phyloP scores from a whole-genome alignment of 257 asterid species.

The Craterostigma plantagineum region DNA sequence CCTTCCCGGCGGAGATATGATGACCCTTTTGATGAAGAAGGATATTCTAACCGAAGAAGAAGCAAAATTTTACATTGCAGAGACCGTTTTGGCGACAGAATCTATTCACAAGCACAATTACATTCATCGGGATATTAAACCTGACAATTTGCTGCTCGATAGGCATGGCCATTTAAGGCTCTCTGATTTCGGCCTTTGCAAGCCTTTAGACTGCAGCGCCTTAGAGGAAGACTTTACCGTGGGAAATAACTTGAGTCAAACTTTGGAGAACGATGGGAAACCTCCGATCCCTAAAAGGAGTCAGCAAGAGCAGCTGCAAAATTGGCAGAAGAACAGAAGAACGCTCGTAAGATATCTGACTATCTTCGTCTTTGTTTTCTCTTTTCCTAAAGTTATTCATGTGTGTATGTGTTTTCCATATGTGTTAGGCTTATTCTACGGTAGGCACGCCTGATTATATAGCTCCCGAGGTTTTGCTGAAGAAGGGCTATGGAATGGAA shows the following conservation, averaged over 20 bases:
- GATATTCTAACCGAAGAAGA: slow-evolving; percentile 29
- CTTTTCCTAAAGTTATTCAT: background rate
- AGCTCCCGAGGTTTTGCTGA: slow-evolving; percentile 14
- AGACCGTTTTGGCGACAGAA: slow-evolving; percentile 34
- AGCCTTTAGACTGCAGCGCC: slow-evolving; percentile 34
- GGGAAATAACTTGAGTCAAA: slow-evolving; percentile 15
- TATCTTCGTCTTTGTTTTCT: too few relatives aligned
- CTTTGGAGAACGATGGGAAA: slow-evolving; percentile 12
- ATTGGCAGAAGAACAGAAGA: slow-evolving; percentile 25
- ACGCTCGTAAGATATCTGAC: slow-evolving; percentile 13
- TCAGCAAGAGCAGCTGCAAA: slow-evolving; percentile 25
- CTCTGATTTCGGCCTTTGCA: slow-evolving; percentile 39
- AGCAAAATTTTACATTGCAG: slow-evolving; percentile 39
- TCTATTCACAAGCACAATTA: slow-evolving; percentile 38
- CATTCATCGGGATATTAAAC: slow-evolving; percentile 39
- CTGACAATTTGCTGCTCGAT: slow-evolving; percentile 36
- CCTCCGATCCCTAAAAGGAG: slow-evolving; percentile 14
- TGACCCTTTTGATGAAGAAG: slow-evolving; percentile 39
- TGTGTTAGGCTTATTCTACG: slow-evolving; percentile 12
- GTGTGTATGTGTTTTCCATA: background rate
- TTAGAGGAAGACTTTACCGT: slow-evolving; percentile 29
- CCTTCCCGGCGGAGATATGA: slow-evolving; percentile 42
- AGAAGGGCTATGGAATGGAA: slow-evolving; percentile 43
- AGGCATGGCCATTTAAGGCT: slow-evolving; percentile 32
- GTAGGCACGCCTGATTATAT: slow-evolving; percentile 17